Conservation (phyloP, 2,329 filamentous ascomycete genomes). For the Beauveria medogensis region DNA sequence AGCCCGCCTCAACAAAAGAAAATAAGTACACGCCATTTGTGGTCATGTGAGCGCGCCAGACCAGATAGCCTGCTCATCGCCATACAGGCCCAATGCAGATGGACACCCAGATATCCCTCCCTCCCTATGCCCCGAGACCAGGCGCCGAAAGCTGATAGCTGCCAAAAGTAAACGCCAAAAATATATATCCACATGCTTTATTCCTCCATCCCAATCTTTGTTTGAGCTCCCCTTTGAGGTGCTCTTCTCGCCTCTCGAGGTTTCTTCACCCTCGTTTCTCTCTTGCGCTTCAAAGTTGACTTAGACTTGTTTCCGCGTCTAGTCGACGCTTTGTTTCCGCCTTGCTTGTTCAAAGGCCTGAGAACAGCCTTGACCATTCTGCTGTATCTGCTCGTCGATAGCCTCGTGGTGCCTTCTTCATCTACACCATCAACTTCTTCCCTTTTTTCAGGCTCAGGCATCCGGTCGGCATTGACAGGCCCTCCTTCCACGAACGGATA, state of each 20-base stretch:
- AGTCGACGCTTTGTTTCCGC: too few species aligned
- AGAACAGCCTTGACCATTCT: not conserved
- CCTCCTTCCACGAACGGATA: too few species aligned
- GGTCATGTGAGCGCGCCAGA: not conserved
- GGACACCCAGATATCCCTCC: not conserved
- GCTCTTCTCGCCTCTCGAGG: not conserved
- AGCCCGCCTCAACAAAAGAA: not conserved
- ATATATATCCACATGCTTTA: not conserved
- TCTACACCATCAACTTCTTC: not conserved
- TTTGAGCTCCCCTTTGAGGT: not conserved
- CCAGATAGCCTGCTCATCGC: not conserved
- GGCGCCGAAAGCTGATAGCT: not conserved
- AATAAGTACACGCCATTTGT: not conserved
- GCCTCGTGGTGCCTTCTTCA: not conserved
- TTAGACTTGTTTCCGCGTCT: too few species aligned
- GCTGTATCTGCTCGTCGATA: not conserved
- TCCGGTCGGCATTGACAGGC: not conserved
- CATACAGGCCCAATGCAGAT: not conserved
- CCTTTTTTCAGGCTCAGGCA: too few species aligned
- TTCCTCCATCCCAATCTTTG: not conserved
- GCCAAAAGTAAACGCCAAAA: constrained; percentile 3
- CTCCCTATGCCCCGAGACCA: not conserved
- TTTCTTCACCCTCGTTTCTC: not conserved
- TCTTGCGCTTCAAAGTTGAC: not conserved
- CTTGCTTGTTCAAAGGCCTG: not conserved